Evolutionary conservation across 2,329 filamentous ascomycete genomes (phyloP), one percentile per base, ranked within the genome.

Genomic region (Mycosphaerella sp.): DNA sequence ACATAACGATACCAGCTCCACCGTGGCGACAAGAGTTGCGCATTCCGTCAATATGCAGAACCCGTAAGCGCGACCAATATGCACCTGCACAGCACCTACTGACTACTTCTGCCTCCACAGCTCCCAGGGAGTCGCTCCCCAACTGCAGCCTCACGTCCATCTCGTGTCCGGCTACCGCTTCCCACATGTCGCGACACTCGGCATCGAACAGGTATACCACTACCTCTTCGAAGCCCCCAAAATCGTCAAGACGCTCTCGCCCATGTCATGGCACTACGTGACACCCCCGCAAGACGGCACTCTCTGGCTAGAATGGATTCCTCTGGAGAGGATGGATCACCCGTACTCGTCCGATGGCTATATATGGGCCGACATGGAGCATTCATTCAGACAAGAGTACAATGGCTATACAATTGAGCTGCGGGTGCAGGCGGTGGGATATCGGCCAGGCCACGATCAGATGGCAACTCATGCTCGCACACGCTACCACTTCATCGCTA

Each of bases 251-350:
- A 86, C 94, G 65, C 77, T 84, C 58, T 85, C 89, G 43, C 82
- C 91, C 2, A 90, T 98, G 78, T 87, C 85, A 71, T 98, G 91
- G 91, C 90, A 86, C 41, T 95, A 91, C 68, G 80, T 97, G 50
- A 83, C 93, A 62, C 80, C 82, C 47, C 91, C 91, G 9, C 78
- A 78, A 46, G 88, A 95, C 70, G 89, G 89, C 50, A 85, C 84
- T 7, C 79, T 95, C 40, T 80, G 93, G 66, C 76, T 97, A 57
- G 86, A 86, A 46, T 97, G 91, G 91, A 89, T 96, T 68, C 86
- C 91, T 2, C 75, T 86, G 46, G 79, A 84, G 62, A 80, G 84
- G 52, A 70, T 87, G 49, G 81, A 80, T 3, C 82, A 79, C 1
- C 85, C 83, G 62, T 95, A 90, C 66, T 84, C 91, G 7, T 95